Base-by-base conservation (phyloP, 768 basidiomycete genomes). In the Agrocybe praecox region DNA sequence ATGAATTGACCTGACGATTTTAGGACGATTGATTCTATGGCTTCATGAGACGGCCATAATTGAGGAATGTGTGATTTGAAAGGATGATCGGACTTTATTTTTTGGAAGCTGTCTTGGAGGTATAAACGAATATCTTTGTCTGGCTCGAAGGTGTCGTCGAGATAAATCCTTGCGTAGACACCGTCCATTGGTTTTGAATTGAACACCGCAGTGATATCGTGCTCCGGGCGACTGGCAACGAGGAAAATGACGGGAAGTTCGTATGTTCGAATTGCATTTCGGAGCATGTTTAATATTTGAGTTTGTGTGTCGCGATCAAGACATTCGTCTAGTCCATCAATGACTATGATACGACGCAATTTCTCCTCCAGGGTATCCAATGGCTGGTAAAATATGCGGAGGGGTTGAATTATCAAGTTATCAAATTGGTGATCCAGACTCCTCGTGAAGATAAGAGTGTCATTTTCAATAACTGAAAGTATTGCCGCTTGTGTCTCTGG, bases 1-100 rank as follows among this genome's bases (percentile, higher is more conserved):
- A 64, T 61, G n/a, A 64, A 64, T 33, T 64, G 62, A 7, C 62
- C 62, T 2, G 62, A 64, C 0, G 62, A 58, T 46, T 60, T 60
- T 10, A 22, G 18, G 2, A 63, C 59, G 0, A 63, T 33, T 1
- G 8, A 8, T 6, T 29, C 2, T 2, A 58, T 19, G 32, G 7
- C 45, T 18, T 17, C 50, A 44, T 2, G 52, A 22, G 4, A 26
- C 6, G 58, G 59, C 56, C 58, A 57, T 2, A 22, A 15, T 3
- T 14, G 17, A 4, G 49, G 56, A 18, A 58, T 32, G 2, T 32
- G 43, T 14, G 29, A 12, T 24, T 46, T 42, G 2, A 24, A 40
- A 11, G 58, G 59, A 51, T 60, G 62, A 7, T 51, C 59, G 19
- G 54, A 42, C 14, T 44, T 57, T 14, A 62, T 60, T 5, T 55